A percentile compares a stretch with the other conserved stretches of the same genome.
Conservation (phyloP, 177 flowering plant genomes). For the Vitis hybrid region DNA sequence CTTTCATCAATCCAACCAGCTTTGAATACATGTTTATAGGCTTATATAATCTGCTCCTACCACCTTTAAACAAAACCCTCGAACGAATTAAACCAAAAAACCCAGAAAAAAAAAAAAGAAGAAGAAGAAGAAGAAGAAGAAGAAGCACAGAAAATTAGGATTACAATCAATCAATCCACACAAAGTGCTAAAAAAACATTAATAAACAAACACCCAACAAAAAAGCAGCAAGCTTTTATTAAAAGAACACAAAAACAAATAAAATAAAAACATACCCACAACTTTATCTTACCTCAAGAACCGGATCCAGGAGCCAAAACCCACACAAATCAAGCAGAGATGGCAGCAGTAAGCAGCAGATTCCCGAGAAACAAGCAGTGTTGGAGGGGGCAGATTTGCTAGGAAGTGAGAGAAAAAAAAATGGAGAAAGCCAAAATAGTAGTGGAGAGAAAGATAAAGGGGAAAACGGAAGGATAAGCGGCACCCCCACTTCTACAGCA, state of each 20-base stretch:
- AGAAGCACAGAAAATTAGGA: neutral
- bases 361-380: slow-evolving; percentile 13
- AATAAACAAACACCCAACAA: neutral
- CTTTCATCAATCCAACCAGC: neutral
- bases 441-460: slow-evolving; percentile 3
- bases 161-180: neutral
- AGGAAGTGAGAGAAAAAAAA: too few species aligned
- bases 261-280: slow-evolving; percentile 2
- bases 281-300: slow-evolving; percentile 25
- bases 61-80: slow-evolving; percentile 1
- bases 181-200: neutral
- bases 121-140: too few species aligned
- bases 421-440: neutral
- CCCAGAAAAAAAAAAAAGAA: neutral
- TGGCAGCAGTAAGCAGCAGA: slow-evolving; percentile 5
- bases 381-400: neutral
- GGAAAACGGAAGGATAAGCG: neutral
- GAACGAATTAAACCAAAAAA: neutral
- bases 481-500: too few species aligned
- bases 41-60: neutral
- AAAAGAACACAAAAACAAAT: neutral
- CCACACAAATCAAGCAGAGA: neutral
- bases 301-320: slow-evolving; percentile 28
- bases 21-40: neutral
- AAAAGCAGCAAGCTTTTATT: neutral